Percentiles rank a stretch among this genome's conserved stretches.
phyloP scores from a whole-genome alignment of 768 basidiomycete species.

The Cystofilobasidium capitatum region DNA sequence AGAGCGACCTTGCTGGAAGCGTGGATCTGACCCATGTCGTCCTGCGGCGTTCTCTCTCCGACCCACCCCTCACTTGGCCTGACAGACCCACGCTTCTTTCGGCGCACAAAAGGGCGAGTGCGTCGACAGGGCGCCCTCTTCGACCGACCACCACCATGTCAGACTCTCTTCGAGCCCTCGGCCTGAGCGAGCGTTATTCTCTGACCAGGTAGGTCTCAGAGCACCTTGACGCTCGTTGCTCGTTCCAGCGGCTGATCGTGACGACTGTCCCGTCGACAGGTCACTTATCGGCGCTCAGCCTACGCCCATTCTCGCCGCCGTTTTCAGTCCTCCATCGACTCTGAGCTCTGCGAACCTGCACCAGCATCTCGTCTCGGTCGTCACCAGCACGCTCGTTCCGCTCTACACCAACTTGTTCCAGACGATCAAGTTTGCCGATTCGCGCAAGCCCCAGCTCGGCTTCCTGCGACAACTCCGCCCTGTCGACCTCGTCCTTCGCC shows the following conservation, averaged over 20 bases:
- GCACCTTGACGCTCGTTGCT: neutral
- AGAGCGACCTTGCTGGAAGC: too few relatives aligned
- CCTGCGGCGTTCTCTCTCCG: too few relatives aligned
- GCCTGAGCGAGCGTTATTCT: neutral
- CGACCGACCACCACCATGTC: too few relatives aligned
- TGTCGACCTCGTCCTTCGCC: neutral
- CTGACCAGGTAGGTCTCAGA: neutral
- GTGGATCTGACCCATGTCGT: too few relatives aligned
- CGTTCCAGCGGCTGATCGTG: neutral
- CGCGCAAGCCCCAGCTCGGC: neutral
- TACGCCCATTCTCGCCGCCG: neutral
- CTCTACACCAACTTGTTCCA: neutral
- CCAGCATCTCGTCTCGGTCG: neutral
- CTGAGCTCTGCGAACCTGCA: neutral
- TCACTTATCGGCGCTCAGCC: slow-evolving; percentile 2
- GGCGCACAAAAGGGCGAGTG: too few relatives aligned
- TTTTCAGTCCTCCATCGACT: neutral
- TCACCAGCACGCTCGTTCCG: neutral
- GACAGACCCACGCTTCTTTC: too few relatives aligned
- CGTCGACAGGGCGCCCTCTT: too few relatives aligned
- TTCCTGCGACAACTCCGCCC: neutral
- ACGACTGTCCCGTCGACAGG: neutral
- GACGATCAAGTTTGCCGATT: neutral
- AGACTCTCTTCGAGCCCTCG: neutral
- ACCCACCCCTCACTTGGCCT: too few relatives aligned